Percentiles rank a stretch among this genome's conserved stretches.
phyloP scores from a whole-genome alignment of 495 filamentous ascomycete species.

The Acidiella bohemica region DNA sequence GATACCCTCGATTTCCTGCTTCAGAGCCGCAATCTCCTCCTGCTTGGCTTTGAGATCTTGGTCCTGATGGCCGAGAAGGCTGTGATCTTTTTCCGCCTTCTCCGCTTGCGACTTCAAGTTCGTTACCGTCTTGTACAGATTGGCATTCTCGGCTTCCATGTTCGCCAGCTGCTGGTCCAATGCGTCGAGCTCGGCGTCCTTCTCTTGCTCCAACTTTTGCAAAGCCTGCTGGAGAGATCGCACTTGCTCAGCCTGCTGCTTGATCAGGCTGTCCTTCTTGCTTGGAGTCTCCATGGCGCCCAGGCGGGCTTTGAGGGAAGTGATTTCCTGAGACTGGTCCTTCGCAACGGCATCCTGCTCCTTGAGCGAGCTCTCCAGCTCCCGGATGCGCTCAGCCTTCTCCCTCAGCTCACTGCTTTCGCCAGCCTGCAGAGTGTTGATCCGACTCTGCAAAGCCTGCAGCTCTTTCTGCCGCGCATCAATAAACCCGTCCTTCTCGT shows the following conservation, averaged over 20 bases:
- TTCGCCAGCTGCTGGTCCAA: conserved; percentile 17
- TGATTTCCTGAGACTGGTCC: conserved; percentile 18
- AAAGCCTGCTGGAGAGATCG: conserved; percentile 12
- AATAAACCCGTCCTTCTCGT: conserved; percentile 17
- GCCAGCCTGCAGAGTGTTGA: conserved; percentile 9
- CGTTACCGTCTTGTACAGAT: conserved; percentile 8
- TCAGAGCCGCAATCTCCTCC: conserved; percentile 7
- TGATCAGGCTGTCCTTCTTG: conserved; percentile 16
- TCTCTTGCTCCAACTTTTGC: conserved; percentile 16
- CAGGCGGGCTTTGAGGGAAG: conserved; percentile 12
- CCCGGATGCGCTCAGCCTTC: conserved; percentile 17
- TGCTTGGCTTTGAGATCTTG: conserved; percentile 8
- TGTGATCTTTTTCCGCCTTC: conserved; percentile 14
- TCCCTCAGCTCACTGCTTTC: conserved; percentile 13
- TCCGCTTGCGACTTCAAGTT: conserved; percentile 8
- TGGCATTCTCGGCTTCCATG: conserved; percentile 10
- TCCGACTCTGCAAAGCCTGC: conserved; percentile 15
- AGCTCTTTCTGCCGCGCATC: conserved; percentile 16
- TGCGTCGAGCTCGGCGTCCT: conserved; percentile 18
- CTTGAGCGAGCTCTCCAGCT: conserved; percentile 13
- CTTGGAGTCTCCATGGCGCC: conserved; percentile 20
- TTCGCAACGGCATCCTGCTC: conserved; percentile 9
- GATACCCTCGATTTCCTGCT: conserved; percentile 11
- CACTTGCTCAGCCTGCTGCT: conserved; percentile 19
- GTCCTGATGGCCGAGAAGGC: conserved; percentile 12